Conservation (phyloP, 116 monocot genomes). For the Iris pallida region DNA sequence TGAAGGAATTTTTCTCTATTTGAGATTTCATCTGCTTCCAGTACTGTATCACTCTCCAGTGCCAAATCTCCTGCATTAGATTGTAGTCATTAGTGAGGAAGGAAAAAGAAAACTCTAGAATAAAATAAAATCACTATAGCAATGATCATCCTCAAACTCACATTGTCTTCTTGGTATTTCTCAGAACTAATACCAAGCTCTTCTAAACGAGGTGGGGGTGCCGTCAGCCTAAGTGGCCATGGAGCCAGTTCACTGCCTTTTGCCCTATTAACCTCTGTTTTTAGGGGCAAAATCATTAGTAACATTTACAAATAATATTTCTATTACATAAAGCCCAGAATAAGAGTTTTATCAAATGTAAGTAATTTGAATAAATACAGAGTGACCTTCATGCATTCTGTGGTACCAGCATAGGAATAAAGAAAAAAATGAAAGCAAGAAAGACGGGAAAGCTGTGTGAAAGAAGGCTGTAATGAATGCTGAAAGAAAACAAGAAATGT, state of each 20-base stretch:
- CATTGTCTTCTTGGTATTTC: constrained; percentile 53
- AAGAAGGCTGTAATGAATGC: too few species aligned
- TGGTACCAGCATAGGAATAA: too few species aligned
- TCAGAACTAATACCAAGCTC: constrained; percentile 52
- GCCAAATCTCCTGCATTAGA: constrained; percentile 63
- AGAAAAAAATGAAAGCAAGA: too few species aligned
- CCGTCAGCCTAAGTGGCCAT: constrained; percentile 63
- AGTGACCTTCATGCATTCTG: too few species aligned
- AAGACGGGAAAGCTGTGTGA: too few species aligned
- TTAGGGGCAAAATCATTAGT: too few species aligned
- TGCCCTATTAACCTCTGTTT: constrained; percentile 29
- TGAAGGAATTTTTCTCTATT: constrained; percentile 56
- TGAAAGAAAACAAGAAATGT: too few species aligned
- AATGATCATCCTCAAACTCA: constrained; percentile 16
- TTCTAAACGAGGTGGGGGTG: constrained; percentile 65
- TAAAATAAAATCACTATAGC: background rate
- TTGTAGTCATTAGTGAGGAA: background rate
- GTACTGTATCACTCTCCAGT: constrained; percentile 56
- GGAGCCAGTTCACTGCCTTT: constrained; percentile 51
- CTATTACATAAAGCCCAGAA: too few species aligned
- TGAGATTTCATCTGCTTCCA: constrained; percentile 70
- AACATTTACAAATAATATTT: too few species aligned
- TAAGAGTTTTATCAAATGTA: too few species aligned
- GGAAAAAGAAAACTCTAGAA: background rate
- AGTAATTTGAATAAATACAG: too few species aligned